Evolutionary conservation across 2,329 filamentous ascomycete species (phyloP), one percentile per base, ranked within the genome.

Genomic region (Aspergillus awamori): DNA sequence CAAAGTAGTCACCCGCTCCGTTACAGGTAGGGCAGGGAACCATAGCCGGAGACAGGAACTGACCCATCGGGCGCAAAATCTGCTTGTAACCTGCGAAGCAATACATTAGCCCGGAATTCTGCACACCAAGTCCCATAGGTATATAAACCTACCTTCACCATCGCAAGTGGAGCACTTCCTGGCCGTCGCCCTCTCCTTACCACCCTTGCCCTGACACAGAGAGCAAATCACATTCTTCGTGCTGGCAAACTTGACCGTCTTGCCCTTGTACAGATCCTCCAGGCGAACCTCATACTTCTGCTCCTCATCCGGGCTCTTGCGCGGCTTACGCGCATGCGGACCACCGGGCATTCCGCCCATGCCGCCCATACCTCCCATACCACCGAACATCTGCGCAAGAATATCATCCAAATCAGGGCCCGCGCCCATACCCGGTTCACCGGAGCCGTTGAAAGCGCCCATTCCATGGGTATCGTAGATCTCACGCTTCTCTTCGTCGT

Each of bases 201-300:
- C 95, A 43, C 95, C 95, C 51, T 84, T 87, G 48, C 95, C 95
- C 75, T 93, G 94, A 82, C 95, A 99, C 70, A 88, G 85, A 61
- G 84, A 84, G 80, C 95, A 99, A 63, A 97, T 83, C 63, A 97
- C 86, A 73, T 97, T 94, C 82, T 98, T 98, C 72, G 93, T 96
- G 72, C 91, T 95, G 8, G 92, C 89, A 76, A 99, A 97, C 80
- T 96, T 95, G 73, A 96, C 95, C 0, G 95, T 97, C 84, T 98
- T 97, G 71, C 95, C 95, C 81, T 96, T 97, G 85, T 98, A 99
- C 33, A 99, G 84, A 78, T 99, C 95, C 76, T 98, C 95, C 62
- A 99, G 81, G 2, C 88, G 90, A 60, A 98, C 91, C 75, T 93
- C 89, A 79, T 99, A 98, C 70, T 92, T 87, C 71, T 96, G 92